A percentile compares a stretch with the other conserved stretches of the same genome.
phyloP scores from a whole-genome alignment of 1,284 basidiomycete genomes.

The Coniferiporia sulphurascens region DNA sequence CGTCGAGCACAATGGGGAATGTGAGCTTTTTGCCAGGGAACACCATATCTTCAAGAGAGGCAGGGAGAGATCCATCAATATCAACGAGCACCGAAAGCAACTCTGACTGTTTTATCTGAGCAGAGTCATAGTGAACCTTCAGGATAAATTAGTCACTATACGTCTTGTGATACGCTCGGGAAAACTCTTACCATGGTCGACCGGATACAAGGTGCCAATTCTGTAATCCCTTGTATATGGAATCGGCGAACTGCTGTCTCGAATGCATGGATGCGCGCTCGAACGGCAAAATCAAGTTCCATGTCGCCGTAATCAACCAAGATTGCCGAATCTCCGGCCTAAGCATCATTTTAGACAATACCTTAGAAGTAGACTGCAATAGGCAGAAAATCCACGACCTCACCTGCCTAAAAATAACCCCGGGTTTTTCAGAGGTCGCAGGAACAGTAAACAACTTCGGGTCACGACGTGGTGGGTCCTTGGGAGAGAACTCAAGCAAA shows the following conservation, averaged over 20 bases:
- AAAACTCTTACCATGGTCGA: constrained; percentile 44
- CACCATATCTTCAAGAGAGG: constrained; percentile 35
- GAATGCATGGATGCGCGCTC: constrained; percentile 53
- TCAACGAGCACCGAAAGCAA: constrained; percentile 38
- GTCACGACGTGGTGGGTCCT: constrained; percentile 20
- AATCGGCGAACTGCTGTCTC: constrained; percentile 37
- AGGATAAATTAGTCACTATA: constrained; percentile 8
- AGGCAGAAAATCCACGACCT: background rate
- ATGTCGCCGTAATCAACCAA: constrained; percentile 55
- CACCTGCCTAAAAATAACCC: constrained; percentile 44
- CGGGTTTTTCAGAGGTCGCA: constrained; percentile 22
- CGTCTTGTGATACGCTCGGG: background rate
- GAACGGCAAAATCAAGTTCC: constrained; percentile 43
- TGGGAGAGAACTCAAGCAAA: constrained; percentile 13
- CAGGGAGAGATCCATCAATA: constrained; percentile 36
- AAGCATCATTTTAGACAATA: background rate
- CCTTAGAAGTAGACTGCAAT: background rate
- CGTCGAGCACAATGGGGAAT: constrained; percentile 62
- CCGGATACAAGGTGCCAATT: constrained; percentile 52
- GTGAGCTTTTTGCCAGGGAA: constrained; percentile 50
- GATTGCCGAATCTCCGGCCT: constrained; percentile 55
- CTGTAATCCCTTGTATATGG: constrained; percentile 35
- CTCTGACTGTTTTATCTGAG: constrained; percentile 33
- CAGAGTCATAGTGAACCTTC: constrained; percentile 49
- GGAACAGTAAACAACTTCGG: constrained; percentile 33